Conservation (phyloP, 352 stramenopile species). For the Phytophthora sp. region DNA sequence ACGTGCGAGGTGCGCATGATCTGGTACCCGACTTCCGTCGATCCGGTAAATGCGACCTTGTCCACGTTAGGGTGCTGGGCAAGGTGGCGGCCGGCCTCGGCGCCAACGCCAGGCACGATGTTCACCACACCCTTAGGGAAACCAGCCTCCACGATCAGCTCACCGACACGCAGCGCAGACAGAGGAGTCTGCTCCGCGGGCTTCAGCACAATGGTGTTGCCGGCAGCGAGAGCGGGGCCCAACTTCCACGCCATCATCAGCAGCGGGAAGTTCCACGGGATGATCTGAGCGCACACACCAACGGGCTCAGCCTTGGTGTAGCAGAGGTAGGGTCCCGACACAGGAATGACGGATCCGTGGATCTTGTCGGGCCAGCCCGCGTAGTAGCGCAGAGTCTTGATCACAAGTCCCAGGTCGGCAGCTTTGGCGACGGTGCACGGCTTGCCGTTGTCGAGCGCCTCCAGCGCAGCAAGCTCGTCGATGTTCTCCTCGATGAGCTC, state of each 20-base stretch:
- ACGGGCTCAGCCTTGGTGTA: constrained; percentile 83
- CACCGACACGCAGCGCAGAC: constrained; percentile 86
- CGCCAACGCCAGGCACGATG: constrained; percentile 64
- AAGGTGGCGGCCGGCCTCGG: constrained; percentile 41
- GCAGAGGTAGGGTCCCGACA: constrained; percentile 51
- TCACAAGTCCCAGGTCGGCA: constrained; percentile 80
- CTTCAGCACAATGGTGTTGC: no score
- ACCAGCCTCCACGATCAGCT: constrained; percentile 80
- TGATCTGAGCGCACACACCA: constrained; percentile 71
- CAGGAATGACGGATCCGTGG: no score
- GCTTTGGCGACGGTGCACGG: constrained; percentile 79
- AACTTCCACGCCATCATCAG: no score
- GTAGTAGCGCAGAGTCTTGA: constrained; percentile 94
- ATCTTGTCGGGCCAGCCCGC: no score
- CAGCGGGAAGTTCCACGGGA: constrained; percentile 83
- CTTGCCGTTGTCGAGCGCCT: constrained; percentile 96
- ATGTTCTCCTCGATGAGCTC: constrained; percentile 63
- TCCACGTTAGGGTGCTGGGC: constrained; percentile 58
- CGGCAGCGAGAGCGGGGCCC: no score
- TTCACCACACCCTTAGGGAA: constrained; percentile 86
- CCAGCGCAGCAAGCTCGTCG: constrained; percentile 76
- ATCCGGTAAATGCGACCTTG: constrained; percentile 87
- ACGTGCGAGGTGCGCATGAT: constrained; percentile 59
- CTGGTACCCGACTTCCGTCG: constrained; percentile 59
- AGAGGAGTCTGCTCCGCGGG: constrained; percentile 93